phyloP scores from a whole-genome alignment of 495 filamentous ascomycete genomes.

The Bryoglossum gracile region DNA sequence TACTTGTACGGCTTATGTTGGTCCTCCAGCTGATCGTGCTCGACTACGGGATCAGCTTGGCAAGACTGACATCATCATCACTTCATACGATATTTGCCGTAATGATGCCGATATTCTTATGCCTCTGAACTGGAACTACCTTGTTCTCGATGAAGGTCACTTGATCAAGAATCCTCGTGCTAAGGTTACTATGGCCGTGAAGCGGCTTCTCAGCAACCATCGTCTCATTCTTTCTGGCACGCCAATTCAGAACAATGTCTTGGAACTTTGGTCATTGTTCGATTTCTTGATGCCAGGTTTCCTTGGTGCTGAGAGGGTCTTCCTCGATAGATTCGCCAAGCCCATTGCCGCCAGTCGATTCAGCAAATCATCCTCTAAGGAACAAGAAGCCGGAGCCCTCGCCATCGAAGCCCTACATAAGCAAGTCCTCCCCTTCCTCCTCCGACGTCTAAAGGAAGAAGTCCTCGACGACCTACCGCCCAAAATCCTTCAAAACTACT shows the following conservation, averaged over 20 bases:
- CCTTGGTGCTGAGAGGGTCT: constrained; percentile 96
- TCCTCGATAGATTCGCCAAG: constrained; percentile 94
- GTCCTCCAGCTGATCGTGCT: constrained; percentile 71
- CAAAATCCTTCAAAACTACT: constrained; percentile 99
- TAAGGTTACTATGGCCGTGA: constrained; percentile 87
- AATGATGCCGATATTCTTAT: constrained; percentile 85
- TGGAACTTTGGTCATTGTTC: constrained; percentile 98
- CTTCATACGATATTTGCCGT: constrained; percentile 93
- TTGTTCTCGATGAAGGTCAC: constrained; percentile 94
- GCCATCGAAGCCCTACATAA: constrained; percentile 97
- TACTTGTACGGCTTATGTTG: constrained; percentile 79
- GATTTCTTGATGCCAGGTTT: constrained; percentile 99
- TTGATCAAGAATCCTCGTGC: constrained; percentile 97
- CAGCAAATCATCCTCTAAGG: constrained; percentile 94
- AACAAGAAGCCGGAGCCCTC: constrained; percentile 93
- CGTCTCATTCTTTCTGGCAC: constrained; percentile 94
- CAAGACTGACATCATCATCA: constrained; percentile 85
- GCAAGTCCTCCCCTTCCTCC: constrained; percentile 92
- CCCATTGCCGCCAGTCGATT: constrained; percentile 92
- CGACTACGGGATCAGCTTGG: constrained; percentile 58
- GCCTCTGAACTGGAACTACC: constrained; percentile 90
- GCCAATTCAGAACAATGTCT: constrained; percentile 95
- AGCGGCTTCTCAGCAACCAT: constrained; percentile 81
- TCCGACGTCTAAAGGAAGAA: constrained; percentile 95
- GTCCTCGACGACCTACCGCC: constrained; percentile 93